A percentile compares a stretch with the other conserved stretches of the same genome.
These are phyloP conservation scores for Talaromyces funiculosus DNA, from an alignment of 2,329 filamentous ascomycete species.

Conservation along the genomic window DNA sequence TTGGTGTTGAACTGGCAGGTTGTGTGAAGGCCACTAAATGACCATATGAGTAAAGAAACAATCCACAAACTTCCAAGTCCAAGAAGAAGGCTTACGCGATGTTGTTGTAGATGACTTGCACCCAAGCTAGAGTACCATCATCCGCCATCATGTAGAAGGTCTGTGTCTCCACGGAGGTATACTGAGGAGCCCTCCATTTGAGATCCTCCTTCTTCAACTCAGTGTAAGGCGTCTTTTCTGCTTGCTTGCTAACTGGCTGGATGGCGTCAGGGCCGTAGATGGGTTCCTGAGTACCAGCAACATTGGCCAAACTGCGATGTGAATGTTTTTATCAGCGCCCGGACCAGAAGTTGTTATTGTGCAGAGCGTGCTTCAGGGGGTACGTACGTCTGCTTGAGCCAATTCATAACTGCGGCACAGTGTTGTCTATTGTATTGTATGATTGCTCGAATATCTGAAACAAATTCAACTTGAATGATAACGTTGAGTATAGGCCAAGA, in stretches of 20 bases:
- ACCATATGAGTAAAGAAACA: neutral
- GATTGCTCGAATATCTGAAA: neutral
- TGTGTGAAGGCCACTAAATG: slow-evolving; percentile 70
- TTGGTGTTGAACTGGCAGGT: slow-evolving; percentile 94
- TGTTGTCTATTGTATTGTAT: neutral
- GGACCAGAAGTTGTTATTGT: slow-evolving; percentile 1
- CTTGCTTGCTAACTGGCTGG: slow-evolving; percentile 75
- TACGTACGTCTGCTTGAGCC: slow-evolving; percentile 83
- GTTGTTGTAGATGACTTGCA: slow-evolving; percentile 96
- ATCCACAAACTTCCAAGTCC: neutral
- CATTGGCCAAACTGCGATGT: slow-evolving; percentile 55
- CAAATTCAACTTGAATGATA: neutral
- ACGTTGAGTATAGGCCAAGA: neutral
- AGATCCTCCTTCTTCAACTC: slow-evolving; percentile 72
- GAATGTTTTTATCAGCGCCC: slow-evolving; percentile 15
- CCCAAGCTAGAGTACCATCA: slow-evolving; percentile 67
- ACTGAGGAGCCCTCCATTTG: slow-evolving; percentile 74
- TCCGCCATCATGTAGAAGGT: slow-evolving; percentile 86
- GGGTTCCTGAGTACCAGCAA: slow-evolving; percentile 93
- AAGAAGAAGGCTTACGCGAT: slow-evolving; percentile 62
- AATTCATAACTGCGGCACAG: slow-evolving; percentile 68
- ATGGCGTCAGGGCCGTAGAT: slow-evolving; percentile 89
- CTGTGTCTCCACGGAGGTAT: slow-evolving; percentile 89
- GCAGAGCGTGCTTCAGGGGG: neutral
- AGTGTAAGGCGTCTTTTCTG: slow-evolving; percentile 70